These are phyloP conservation scores for Viola odorata DNA, from an alignment of 345 rosid genomes.

Conservation along the genomic window DNA sequence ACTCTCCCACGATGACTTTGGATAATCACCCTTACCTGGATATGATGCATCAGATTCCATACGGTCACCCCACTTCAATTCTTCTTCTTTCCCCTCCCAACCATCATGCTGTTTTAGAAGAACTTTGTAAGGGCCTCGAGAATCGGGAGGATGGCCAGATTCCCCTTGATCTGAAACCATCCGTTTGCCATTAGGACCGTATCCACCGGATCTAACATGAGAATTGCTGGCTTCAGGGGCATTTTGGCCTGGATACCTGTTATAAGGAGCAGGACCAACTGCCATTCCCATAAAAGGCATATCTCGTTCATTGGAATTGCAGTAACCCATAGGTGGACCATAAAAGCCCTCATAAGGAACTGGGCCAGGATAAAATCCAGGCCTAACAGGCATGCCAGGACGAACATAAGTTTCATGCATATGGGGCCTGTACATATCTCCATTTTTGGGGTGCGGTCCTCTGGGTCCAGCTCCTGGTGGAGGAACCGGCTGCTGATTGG, in stretches of 20 bases:
- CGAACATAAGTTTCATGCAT: conserved; percentile 67
- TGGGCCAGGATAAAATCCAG: conserved; percentile 80
- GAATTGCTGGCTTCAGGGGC: conserved; percentile 44
- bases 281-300: conserved; percentile 66
- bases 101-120: conserved; percentile 72
- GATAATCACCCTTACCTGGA: conserved; percentile 37
- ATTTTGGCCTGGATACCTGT: conserved; percentile 47
- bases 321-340: conserved; percentile 82
- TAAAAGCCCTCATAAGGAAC: conserved; percentile 68
- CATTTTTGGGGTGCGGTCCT: conserved; percentile 61
- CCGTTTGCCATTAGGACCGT: conserved; percentile 41
- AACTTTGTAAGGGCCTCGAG: conserved; percentile 57
- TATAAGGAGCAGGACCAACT: conserved; percentile 51
- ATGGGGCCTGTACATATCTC: conserved; percentile 73
- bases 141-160: conserved; percentile 49
- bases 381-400: conserved; percentile 83
- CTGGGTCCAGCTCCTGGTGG: conserved; percentile 66
- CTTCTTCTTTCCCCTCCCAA: conserved; percentile 52
- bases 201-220: conserved; percentile 50
- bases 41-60: conserved; percentile 20
- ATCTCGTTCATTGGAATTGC: conserved; percentile 65
- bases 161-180: conserved; percentile 47
- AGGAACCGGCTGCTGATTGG: conserved; percentile 51
- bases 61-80: conserved; percentile 44
- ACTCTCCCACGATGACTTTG: conserved; percentile 37